Evolutionary conservation across 129 eudicot genomes (phyloP).

Genomic region (Centrapalus pauciflorus): DNA sequence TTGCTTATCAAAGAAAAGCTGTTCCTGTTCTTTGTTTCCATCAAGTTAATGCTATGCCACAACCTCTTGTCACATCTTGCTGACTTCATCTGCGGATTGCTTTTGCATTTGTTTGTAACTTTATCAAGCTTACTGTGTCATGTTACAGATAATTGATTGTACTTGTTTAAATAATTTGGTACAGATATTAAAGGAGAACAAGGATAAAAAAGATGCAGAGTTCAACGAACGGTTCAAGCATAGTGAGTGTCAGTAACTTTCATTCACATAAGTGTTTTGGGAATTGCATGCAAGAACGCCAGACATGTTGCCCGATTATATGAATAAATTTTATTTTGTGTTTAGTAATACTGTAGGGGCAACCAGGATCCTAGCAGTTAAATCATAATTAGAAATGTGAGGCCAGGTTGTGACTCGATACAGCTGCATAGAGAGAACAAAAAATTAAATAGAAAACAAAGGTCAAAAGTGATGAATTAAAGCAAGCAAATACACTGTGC

Average conservation of each 20-base stretch:
- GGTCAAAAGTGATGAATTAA: too few relatives aligned
- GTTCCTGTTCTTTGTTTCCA: neutral
- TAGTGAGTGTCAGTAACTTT: conserved; percentile 34
- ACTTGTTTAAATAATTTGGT: conserved; percentile 3
- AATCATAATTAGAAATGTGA: too few relatives aligned
- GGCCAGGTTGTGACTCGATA: neutral
- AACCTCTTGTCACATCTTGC: neutral
- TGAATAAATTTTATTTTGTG: too few relatives aligned
- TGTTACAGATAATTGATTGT: neutral
- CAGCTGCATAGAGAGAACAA: neutral
- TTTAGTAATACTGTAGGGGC: too few relatives aligned
- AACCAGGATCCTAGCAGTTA: too few relatives aligned
- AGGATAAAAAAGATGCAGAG: conserved; percentile 96
- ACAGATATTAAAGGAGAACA: conserved; percentile 86
- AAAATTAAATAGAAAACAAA: neutral
- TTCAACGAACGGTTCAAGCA: conserved; percentile 94
- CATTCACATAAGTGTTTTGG: too few relatives aligned
- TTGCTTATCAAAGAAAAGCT: neutral
- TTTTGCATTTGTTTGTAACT: neutral
- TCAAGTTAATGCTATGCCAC: neutral
- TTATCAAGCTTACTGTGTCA: neutral
- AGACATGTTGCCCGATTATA: too few relatives aligned
- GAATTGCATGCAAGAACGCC: too few relatives aligned
- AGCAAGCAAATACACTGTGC: neutral
- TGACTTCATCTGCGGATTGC: neutral